These are phyloP conservation scores for Colletotrichum sp. DNA, from an alignment of 2,329 filamentous ascomycete species.

Conservation along the genomic window DNA sequence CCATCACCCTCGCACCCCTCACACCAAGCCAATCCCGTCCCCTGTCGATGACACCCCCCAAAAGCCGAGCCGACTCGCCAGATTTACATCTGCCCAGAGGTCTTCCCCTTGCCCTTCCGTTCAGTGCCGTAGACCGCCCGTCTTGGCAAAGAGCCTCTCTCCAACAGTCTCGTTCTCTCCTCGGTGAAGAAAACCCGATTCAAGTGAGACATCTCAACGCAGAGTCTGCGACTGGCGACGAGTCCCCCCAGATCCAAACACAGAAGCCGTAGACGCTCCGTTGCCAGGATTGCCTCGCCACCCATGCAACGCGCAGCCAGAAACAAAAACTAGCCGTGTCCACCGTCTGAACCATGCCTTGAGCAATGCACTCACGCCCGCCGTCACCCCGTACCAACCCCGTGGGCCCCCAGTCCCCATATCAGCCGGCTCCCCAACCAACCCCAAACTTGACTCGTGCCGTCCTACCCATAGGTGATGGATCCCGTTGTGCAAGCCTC, in stretches of 20 bases:
- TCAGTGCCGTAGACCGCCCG: neutral
- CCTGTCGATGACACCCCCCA: neutral
- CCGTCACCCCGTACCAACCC: neutral
- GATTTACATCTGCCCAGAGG: neutral
- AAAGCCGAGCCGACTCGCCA: constrained; percentile 1
- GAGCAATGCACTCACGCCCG: neutral
- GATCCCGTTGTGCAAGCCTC: neutral
- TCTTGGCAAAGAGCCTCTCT: neutral
- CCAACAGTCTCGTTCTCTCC: neutral
- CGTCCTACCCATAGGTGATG: neutral
- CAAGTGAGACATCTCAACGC: neutral
- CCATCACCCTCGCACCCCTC: neutral
- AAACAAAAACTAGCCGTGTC: neutral
- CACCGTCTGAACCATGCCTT: neutral
- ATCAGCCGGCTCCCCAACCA: neutral
- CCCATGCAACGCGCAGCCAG: neutral
- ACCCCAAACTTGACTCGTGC: constrained; percentile 3
- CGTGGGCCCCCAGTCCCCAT: neutral
- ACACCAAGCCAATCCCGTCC: neutral
- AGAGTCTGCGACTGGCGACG: neutral
- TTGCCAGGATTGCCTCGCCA: neutral
- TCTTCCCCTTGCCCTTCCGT: neutral
- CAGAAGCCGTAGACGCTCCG: neutral
- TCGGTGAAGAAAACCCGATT: neutral
- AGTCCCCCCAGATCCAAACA: neutral